Base-by-base conservation (phyloP, 139 green algal genomes). In the Eudorina sp. region DNA sequence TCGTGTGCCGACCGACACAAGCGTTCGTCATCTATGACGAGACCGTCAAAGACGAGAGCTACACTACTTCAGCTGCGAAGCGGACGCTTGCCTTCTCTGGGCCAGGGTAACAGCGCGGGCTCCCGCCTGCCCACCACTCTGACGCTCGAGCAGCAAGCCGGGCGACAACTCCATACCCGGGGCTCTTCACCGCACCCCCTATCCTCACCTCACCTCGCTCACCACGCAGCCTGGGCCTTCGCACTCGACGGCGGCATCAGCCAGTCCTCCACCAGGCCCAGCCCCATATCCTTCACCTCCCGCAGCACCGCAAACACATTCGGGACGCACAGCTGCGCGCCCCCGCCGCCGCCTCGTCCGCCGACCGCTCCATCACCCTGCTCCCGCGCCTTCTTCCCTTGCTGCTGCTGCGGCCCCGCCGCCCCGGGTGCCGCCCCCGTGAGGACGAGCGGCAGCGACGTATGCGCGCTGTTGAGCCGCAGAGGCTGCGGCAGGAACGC, bases 401-500 rank as follows among this genome's bases (percentile, higher is more conserved):
- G 45, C 45, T 23, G 0, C 25, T 27, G 4, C 16, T 48, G 31
- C 31, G 8, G 31, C 75, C 11, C 75, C n/a, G n/a, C 23, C n/a
- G 41, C 41, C 80, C 23, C 60, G 7, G 27, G 6, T 25, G 36
- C 77, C 11, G 18, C 36, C 2, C 1, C 79, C 70, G 45, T 60
- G 18, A 90, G 41, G 70, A 69, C 38, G 34, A 91, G 66, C 81
- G 81, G 81, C 62, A 87, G 46, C 45, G 83, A 40, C 18, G 84
- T 86, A 76, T 95, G 92, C 9, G 92, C 93, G 1, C 40, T 74
- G 23, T 84, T 82, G 0, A 90, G 87, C 9, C 84, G 79, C 74
- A 96, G 79, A 40, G 88, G 81, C 8, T 76, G 70, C 11, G 93
- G 78, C 9, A 93, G 34, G 45, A 95, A 91, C 0, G 90, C 90